Percentiles rank a stretch among this genome's conserved stretches.
Conservation (phyloP, 2,329 filamentous ascomycete species). For the Sporothrix brasiliensis region DNA sequence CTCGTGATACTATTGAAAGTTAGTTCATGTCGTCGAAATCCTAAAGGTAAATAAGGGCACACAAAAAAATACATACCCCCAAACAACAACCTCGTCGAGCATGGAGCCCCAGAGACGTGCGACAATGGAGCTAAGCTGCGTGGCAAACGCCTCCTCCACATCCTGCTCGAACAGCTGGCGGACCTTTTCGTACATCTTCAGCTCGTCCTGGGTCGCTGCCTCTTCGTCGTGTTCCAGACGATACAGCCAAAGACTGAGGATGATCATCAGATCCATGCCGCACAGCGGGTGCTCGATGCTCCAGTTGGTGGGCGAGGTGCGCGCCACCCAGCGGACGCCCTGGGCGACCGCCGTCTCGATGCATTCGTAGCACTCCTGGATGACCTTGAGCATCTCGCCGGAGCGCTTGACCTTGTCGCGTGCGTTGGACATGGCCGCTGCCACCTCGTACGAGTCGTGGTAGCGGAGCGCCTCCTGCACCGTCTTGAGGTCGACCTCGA, state of each 20-base stretch:
- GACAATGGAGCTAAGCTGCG: slow-evolving; percentile 91
- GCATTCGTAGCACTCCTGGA: slow-evolving; percentile 96
- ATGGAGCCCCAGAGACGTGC: slow-evolving; percentile 96
- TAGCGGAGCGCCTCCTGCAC: slow-evolving; percentile 96
- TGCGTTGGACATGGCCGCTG: slow-evolving; percentile 92
- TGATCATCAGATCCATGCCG: slow-evolving; percentile 95
- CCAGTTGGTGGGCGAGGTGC: slow-evolving; percentile 97
- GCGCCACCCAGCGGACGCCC: slow-evolving; percentile 96
- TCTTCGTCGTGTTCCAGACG: slow-evolving; percentile 99
- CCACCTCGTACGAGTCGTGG: slow-evolving; percentile 96
- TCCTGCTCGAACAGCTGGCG: slow-evolving; percentile 90
- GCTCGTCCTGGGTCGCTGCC: slow-evolving; percentile 79
- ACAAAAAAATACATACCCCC: slow-evolving; percentile 74
- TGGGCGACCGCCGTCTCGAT: slow-evolving; percentile 94
- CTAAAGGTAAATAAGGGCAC: background rate
- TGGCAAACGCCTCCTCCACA: slow-evolving; percentile 75
- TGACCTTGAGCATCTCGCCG: slow-evolving; percentile 97
- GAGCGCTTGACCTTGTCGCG: slow-evolving; percentile 93
- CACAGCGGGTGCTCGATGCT: slow-evolving; percentile 97
- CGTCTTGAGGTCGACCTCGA: slow-evolving; percentile 93
- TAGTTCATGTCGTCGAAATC: slow-evolving; percentile 44
- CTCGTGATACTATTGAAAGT: slow-evolving; percentile 73
- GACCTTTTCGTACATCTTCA: slow-evolving; percentile 89
- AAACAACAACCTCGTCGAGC: slow-evolving; percentile 97
- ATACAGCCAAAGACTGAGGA: slow-evolving; percentile 96